Evolutionary conservation across 2,329 filamentous ascomycete genomes (phyloP), one percentile per base, ranked within the genome.

Genomic region (Botryotinia convoluta): DNA sequence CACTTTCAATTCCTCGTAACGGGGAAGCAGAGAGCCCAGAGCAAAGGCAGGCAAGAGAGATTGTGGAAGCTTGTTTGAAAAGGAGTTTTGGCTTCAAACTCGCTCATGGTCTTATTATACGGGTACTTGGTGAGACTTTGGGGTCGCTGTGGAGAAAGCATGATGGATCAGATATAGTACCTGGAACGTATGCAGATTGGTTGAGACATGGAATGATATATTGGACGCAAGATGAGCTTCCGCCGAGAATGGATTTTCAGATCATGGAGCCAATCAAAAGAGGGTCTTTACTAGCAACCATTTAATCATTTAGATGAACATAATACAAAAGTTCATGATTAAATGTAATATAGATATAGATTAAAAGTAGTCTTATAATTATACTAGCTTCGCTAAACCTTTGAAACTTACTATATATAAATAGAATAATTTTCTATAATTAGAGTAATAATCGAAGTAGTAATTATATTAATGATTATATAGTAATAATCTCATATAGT

Each of bases 41-140:
- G 59, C 87, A 89, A 79, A 81, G 76, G 35, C 75, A 82, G 60
- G 87, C 87, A 0, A 82, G 85, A 45, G 80, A 84, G 74, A 85
- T 89, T 69, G 86, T 89, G 1, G 85, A 88, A 78, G 82, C 77
- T 1, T 86, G 85, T 73, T 78, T 89, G n/a, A 78, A 76, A 22
- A 82, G 79, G 73, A 87, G 86, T 75, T 89, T 87, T 78, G 84
- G 84, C 1, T 86, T 89, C 78, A 89, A 89, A 79, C 79, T 89
- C 12, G 86, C 86, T 0, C 86, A 88, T 75, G 87, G 87, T 0
- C 76, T 88, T 37, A 88, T 88, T 37, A 64, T 88, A 14, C 82
- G 83, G 51, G 83, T 88, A 0, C 79, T 84, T 39, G 84, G 85
- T 1, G 81, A 84, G 29, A 89, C 87, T 1, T 79, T 89, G 18